A percentile compares a stretch with the other conserved stretches of the same genome.
phyloP scores from a whole-genome alignment of 495 filamentous ascomycete species.

The Talaromyces trachyspermus region DNA sequence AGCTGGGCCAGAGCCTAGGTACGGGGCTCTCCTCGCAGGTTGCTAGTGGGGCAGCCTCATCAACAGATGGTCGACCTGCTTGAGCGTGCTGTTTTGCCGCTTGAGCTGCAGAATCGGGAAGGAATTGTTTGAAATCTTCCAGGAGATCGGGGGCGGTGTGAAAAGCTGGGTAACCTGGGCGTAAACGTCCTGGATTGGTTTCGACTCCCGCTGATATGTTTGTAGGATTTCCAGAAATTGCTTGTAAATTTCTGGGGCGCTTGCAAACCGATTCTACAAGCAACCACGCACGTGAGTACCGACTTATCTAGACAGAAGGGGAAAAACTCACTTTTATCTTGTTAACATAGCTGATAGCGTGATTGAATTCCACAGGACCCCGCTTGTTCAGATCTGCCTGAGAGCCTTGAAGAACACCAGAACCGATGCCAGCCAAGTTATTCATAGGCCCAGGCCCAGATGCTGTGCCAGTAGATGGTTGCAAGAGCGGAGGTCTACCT shows the following conservation, averaged over 20 bases:
- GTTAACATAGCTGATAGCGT: slow-evolving; percentile 99
- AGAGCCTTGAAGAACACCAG: slow-evolving; percentile 39
- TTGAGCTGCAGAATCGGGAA: slow-evolving; percentile 94
- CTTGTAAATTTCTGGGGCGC: slow-evolving; percentile 97
- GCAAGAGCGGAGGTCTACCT: slow-evolving; percentile 34
- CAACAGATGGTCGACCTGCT: slow-evolving; percentile 53
- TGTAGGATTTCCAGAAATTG: slow-evolving; percentile 98
- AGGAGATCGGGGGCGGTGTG: slow-evolving; percentile 90
- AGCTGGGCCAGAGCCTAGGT: slow-evolving; percentile 29
- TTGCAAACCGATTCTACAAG: slow-evolving; percentile 81
- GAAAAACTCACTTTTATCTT: slow-evolving; percentile 99
- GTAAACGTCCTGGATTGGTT: slow-evolving; percentile 98
- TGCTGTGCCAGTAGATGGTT: slow-evolving; percentile 32
- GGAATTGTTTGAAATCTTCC: slow-evolving; percentile 98
- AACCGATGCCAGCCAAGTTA: slow-evolving; percentile 36
- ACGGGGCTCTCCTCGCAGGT: slow-evolving; percentile 48
- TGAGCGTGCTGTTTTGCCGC: slow-evolving; percentile 69
- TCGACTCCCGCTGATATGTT: slow-evolving; percentile 96
- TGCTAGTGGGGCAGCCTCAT: slow-evolving; percentile 59
- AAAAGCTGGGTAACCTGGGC: slow-evolving; percentile 94
- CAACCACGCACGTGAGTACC: too few species aligned
- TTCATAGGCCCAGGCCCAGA: slow-evolving; percentile 41
- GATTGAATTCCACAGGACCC: slow-evolving; percentile 97
- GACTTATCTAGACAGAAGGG: too few species aligned
- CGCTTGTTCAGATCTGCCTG: slow-evolving; percentile 71